These are phyloP conservation scores for Ceratobasidium sp. DNA, from an alignment of 1,284 basidiomycete genomes.

Conservation along the genomic window DNA sequence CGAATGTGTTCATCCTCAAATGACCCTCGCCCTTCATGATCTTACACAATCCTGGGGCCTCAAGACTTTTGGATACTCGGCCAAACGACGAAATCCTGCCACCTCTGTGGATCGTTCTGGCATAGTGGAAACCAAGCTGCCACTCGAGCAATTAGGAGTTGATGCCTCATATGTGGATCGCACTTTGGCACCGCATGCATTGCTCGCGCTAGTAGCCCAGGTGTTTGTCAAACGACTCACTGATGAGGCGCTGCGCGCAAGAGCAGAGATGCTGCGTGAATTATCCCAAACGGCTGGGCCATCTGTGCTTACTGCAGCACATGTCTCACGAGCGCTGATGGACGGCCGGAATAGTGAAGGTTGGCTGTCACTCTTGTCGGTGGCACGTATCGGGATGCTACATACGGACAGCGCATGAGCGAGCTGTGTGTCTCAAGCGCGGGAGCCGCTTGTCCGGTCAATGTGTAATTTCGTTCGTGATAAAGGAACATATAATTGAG, in stretches of 20 bases:
- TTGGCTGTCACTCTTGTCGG: constrained; percentile 26
- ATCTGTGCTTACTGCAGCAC: constrained; percentile 11
- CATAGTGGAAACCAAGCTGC: neutral
- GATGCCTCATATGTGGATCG: constrained; percentile 32
- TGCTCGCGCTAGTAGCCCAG: constrained; percentile 31
- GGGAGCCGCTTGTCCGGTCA: no score
- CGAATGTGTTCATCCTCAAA: constrained; percentile 24
- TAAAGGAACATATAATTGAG: no score
- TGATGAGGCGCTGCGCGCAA: constrained; percentile 12
- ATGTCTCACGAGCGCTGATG: constrained; percentile 32
- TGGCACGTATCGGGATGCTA: constrained; percentile 12
- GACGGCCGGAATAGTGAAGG: constrained; percentile 16
- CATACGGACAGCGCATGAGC: constrained; percentile 4
- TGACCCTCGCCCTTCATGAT: constrained; percentile 26
- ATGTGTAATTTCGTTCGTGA: no score
- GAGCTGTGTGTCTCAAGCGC: neutral
- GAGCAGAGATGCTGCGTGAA: neutral
- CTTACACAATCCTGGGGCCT: constrained; percentile 14
- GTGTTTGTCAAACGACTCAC: constrained; percentile 22
- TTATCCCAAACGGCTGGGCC: neutral
- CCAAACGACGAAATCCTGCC: constrained; percentile 11
- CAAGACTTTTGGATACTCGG: constrained; percentile 23
- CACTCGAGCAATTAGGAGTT: constrained; percentile 21
- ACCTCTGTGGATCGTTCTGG: neutral
- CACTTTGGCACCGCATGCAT: constrained; percentile 26